Evolutionary conservation across 345 rosid genomes (phyloP).

Genomic region (Jatropha curcas): DNA sequence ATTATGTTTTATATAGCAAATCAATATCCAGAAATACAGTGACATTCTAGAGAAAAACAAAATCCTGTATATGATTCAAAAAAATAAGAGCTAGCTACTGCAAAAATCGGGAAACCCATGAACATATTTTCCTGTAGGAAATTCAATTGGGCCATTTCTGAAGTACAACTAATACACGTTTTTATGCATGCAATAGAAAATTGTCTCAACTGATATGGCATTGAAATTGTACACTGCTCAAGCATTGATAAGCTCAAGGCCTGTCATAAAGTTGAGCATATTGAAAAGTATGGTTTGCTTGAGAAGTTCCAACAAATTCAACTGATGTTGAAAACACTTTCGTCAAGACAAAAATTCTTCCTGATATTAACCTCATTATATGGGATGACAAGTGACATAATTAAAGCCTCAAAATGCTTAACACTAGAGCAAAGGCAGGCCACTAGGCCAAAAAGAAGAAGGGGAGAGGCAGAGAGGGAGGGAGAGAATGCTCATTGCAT

Average conservation of each 20-base stretch:
- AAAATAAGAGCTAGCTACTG: neutral
- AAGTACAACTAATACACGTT: neutral
- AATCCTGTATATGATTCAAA: neutral
- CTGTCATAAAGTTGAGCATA: neutral
- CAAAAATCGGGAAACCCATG: neutral
- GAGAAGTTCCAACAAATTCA: neutral
- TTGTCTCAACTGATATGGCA: neutral
- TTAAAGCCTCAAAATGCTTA: neutral
- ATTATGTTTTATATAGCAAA: neutral
- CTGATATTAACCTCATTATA: neutral
- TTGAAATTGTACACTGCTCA: neutral
- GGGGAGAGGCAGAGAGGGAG: neutral
- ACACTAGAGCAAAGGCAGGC: neutral
- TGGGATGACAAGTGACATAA: neutral
- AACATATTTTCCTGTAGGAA: neutral
- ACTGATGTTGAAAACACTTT: neutral
- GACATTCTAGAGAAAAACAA: neutral
- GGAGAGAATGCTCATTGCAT: neutral
- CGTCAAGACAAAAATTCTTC: neutral
- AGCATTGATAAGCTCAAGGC: slow-evolving; percentile 1
- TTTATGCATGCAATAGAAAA: neutral
- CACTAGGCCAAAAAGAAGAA: neutral
- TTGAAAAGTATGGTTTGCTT: neutral
- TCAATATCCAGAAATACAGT: neutral
- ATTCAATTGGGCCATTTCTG: neutral